Conservation (phyloP, 2,329 filamentous ascomycete genomes). For the Curvularia eragrostidis region DNA sequence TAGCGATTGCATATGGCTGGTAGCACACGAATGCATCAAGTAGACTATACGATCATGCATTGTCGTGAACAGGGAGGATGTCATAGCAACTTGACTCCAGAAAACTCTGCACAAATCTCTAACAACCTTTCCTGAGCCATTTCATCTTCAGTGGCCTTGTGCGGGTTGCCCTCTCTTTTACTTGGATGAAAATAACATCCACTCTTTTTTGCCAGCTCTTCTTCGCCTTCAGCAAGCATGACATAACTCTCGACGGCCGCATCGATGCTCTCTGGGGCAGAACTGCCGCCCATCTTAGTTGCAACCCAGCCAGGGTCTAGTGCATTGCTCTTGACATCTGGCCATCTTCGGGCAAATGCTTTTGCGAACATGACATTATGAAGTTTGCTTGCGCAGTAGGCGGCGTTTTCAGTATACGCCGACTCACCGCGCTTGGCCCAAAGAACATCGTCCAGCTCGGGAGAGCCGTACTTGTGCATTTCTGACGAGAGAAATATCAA, state of each 20-base stretch:
- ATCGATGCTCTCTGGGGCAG: slow-evolving; percentile 58
- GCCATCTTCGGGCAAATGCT: slow-evolving; percentile 58
- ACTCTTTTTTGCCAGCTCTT: slow-evolving; percentile 33
- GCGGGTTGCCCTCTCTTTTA: slow-evolving; percentile 33
- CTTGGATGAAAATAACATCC: slow-evolving; percentile 52
- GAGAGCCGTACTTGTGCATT: slow-evolving; percentile 59
- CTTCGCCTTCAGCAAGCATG: slow-evolving; percentile 55
- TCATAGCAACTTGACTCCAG: slow-evolving; percentile 34
- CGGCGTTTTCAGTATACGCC: slow-evolving; percentile 46
- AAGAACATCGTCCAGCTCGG: slow-evolving; percentile 50
- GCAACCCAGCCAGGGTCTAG: slow-evolving; percentile 63
- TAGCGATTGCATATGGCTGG: background rate
- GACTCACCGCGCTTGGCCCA: slow-evolving; percentile 48
- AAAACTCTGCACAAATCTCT: slow-evolving; percentile 46
- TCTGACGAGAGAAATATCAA: slow-evolving; percentile 61
- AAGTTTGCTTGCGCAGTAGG: slow-evolving; percentile 64
- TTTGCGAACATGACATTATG: slow-evolving; percentile 64
- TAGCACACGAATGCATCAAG: background rate
- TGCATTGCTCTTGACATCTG: slow-evolving; percentile 55
- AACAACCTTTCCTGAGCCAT: slow-evolving; percentile 56
- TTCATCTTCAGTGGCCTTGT: slow-evolving; percentile 46
- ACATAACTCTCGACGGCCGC: slow-evolving; percentile 58
- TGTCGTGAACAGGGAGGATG: background rate
- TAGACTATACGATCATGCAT: background rate
- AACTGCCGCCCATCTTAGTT: slow-evolving; percentile 61